Evolutionary conservation across 495 filamentous ascomycete genomes (phyloP).

Genomic region (Recurvomyces mirabilis): DNA sequence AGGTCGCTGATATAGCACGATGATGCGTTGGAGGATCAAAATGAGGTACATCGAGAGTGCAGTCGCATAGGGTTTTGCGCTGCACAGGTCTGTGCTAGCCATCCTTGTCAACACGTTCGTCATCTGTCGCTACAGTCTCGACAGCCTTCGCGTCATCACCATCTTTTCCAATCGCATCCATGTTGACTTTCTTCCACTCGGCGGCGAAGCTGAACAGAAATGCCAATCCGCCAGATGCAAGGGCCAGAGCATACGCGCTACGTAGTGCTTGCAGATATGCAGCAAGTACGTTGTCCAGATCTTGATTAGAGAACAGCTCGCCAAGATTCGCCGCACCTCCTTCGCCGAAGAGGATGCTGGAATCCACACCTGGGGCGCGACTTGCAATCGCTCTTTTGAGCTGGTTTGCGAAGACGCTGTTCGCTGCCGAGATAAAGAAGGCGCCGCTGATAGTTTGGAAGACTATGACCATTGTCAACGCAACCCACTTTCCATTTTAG

Average conservation of each 20-base stretch:
- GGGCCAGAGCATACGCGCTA: background rate
- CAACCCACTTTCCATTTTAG: too few relatives aligned
- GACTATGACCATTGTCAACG: too few relatives aligned
- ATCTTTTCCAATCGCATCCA: background rate
- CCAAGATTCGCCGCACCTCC: background rate
- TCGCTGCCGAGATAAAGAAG: slow-evolving; percentile 24
- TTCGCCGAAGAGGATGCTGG: background rate
- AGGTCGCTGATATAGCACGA: too few relatives aligned
- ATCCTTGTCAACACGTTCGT: too few relatives aligned
- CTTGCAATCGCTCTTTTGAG: background rate
- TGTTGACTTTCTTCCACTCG: background rate
- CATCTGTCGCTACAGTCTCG: too few relatives aligned
- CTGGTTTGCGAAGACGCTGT: slow-evolving; percentile 29
- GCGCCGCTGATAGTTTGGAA: slow-evolving; percentile 30
- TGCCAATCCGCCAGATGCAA: background rate
- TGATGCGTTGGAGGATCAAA: too few relatives aligned
- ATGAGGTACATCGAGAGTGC: too few relatives aligned
- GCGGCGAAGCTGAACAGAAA: slow-evolving; percentile 1
- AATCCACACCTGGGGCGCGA: background rate
- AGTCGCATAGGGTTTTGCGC: too few relatives aligned
- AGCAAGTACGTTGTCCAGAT: background rate
- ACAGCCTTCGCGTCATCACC: too few relatives aligned
- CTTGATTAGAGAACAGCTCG: background rate
- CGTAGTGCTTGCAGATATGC: background rate
- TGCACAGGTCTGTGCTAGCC: too few relatives aligned